Evolutionary conservation across 1,284 basidiomycete genomes (phyloP).

Genomic region (Apiotrichum montevideense): DNA sequence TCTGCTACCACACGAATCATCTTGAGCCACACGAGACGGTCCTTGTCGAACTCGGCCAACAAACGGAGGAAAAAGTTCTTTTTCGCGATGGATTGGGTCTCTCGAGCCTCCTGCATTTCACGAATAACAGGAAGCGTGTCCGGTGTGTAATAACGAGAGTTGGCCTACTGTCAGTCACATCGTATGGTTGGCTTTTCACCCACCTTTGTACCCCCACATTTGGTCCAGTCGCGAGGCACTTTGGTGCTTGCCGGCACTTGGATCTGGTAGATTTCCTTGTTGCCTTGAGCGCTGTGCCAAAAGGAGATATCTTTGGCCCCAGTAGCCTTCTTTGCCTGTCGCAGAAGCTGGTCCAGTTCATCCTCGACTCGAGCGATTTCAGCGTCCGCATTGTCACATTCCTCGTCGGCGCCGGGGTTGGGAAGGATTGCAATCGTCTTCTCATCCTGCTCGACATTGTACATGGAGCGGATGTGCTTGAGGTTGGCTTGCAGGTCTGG

Average conservation of each 20-base stretch:
- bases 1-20: conserved; percentile 68
- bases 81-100: conserved; percentile 70
- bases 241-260: conserved; percentile 61
- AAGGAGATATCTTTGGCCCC: conserved; percentile 54
- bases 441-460: conserved; percentile 56
- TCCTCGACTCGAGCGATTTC: conserved; percentile 65
- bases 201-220: conserved; percentile 74
- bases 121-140: conserved; percentile 65
- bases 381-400: conserved; percentile 67
- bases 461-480: conserved; percentile 68
- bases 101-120: conserved; percentile 81
- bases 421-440: conserved; percentile 57
- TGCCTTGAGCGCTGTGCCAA: conserved; percentile 79
- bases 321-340: conserved; percentile 56
- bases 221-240: conserved; percentile 76
- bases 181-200: conserved; percentile 36
- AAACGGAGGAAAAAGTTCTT: conserved; percentile 76
- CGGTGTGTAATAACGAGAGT: conserved; percentile 67
- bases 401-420: conserved; percentile 70
- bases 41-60: conserved; percentile 76
- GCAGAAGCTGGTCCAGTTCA: conserved; percentile 61
- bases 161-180: conserved; percentile 49
- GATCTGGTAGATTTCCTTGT: conserved; percentile 85
- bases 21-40: conserved; percentile 70
- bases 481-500: conserved; percentile 63